These are phyloP conservation scores for Penicillium aurantiogriseum DNA, from an alignment of 2,329 filamentous ascomycete genomes.

Conservation along the genomic window DNA sequence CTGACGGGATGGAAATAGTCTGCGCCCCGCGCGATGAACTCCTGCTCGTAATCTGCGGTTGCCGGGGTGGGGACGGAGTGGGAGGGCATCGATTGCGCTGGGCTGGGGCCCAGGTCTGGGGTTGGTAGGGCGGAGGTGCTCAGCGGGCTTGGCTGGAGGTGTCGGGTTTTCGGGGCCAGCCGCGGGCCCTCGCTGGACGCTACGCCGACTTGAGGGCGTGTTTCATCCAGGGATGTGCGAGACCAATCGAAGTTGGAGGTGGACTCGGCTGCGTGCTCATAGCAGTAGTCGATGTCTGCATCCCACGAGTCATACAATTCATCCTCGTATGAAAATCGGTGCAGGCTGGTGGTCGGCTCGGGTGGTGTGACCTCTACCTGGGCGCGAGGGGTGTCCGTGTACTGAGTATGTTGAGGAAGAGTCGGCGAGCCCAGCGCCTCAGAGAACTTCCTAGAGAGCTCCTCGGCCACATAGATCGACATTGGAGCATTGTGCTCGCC, in stretches of 20 bases:
- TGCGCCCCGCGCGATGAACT: constrained; percentile 24
- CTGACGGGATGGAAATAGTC: constrained; percentile 31
- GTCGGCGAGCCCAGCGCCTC: constrained; percentile 48
- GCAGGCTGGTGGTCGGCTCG: constrained; percentile 15
- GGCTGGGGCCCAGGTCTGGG: constrained; percentile 35
- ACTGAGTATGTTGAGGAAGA: constrained; percentile 27
- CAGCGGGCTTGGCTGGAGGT: constrained; percentile 23
- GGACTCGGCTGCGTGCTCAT: constrained; percentile 60
- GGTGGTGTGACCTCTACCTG: constrained; percentile 18
- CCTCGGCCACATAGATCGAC: constrained; percentile 33
- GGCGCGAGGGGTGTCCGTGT: constrained; percentile 15
- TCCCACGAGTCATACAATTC: constrained; percentile 54
- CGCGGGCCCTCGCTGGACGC: constrained; percentile 15
- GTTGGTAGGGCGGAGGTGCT: constrained; percentile 28
- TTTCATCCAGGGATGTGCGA: constrained; percentile 35
- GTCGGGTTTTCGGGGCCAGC: constrained; percentile 13
- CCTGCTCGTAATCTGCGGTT: constrained; percentile 25
- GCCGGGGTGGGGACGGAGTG: constrained; percentile 34
- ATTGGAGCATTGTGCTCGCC: constrained; percentile 29
- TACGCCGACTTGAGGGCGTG: constrained; percentile 17
- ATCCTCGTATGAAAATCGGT: constrained; percentile 25
- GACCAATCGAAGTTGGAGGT: constrained; percentile 62
- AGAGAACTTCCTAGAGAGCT: constrained; percentile 42
- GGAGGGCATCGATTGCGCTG: constrained; percentile 30
- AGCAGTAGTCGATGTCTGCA: constrained; percentile 62